Evolutionary conservation across 805 yeast genomes (phyloP).

Genomic region (Myxozyma mucilagina): DNA sequence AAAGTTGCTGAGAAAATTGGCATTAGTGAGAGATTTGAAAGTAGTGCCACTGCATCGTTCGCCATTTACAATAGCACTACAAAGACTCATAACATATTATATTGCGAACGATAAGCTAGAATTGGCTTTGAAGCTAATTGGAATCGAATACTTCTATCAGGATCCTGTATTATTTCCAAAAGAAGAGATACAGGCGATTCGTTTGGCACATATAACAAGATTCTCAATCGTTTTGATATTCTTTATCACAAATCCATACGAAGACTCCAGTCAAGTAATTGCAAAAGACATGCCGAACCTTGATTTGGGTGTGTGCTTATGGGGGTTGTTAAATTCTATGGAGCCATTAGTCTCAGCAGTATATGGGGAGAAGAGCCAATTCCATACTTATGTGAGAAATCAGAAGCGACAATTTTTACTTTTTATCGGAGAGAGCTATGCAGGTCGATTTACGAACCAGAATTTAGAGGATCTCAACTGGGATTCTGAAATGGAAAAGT

Average conservation of each 20-base stretch:
- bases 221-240: constrained; percentile 6
- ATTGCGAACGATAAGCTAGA: not conserved
- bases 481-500: constrained; percentile 10
- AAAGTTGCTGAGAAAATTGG: not conserved
- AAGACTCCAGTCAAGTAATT: not conserved
- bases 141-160: constrained; percentile 10
- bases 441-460: constrained; percentile 1
- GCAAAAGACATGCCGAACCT: not conserved
- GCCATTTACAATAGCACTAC: constrained; percentile 1
- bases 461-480: constrained; percentile 1
- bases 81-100: not conserved
- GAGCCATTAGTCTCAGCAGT: not conserved
- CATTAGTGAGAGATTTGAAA: not conserved
- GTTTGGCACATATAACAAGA: constrained; percentile 14
- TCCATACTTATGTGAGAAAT: not conserved
- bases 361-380: not conserved
- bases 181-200: not conserved
- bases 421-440: not conserved
- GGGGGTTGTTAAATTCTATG: constrained; percentile 6
- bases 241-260: not conserved
- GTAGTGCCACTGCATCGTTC: constrained; percentile 9
- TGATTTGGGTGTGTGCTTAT: constrained; percentile 9
- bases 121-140: not conserved
- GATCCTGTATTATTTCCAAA: constrained; percentile 3
- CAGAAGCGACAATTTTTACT: not conserved